phyloP scores from a whole-genome alignment of 2,329 filamentous ascomycete species.

The Colletotrichum sojae region DNA sequence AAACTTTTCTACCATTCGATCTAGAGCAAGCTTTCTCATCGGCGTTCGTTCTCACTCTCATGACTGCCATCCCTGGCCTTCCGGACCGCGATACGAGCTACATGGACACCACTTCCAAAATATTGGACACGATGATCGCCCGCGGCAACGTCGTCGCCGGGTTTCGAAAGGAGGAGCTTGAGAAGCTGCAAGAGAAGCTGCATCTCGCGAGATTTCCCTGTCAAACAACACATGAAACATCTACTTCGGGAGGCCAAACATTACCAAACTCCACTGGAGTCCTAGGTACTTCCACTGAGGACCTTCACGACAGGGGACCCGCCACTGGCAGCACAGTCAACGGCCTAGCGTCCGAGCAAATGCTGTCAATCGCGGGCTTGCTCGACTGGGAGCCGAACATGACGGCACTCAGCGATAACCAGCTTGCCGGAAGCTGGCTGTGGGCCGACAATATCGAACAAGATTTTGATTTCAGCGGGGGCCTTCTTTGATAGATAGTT shows the following conservation, averaged over 20 bases:
- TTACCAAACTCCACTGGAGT: neutral
- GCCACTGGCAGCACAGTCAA: conserved; percentile 7
- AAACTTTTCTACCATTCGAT: conserved; percentile 29
- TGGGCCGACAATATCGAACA: neutral
- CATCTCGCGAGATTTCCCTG: neutral
- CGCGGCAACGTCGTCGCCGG: conserved; percentile 19
- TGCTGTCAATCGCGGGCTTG: conserved; percentile 13
- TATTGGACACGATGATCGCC: conserved; percentile 11
- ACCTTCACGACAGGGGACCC: neutral
- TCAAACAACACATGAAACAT: neutral
- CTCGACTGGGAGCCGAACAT: conserved; percentile 11
- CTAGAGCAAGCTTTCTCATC: conserved; percentile 32
- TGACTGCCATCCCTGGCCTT: conserved; percentile 7
- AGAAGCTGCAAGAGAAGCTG: conserved; percentile 29
- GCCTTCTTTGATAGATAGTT: neutral
- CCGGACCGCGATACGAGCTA: neutral
- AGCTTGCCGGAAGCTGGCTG: conserved; percentile 13
- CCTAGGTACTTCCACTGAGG: neutral
- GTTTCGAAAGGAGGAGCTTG: conserved; percentile 17
- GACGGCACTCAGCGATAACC: neutral
- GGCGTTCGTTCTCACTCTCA: conserved; percentile 8
- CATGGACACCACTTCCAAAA: conserved; percentile 5
- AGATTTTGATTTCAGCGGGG: conserved; percentile 15
- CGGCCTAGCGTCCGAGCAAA: conserved; percentile 22
- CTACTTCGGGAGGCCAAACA: neutral